phyloP scores from a whole-genome alignment of 164 flowering plant genomes.

The Stephania cephalantha region DNA sequence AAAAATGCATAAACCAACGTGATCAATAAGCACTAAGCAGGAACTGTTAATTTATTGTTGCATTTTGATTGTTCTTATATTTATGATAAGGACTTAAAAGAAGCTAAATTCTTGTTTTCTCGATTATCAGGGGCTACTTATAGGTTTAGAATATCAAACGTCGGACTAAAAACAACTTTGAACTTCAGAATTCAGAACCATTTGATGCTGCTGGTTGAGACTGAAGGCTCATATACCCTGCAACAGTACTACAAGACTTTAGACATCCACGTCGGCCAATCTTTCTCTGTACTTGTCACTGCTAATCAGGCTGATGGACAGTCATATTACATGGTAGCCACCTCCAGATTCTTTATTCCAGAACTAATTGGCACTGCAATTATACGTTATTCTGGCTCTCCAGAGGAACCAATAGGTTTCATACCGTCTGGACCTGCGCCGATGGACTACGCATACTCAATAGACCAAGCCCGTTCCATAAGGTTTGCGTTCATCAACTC shows the following conservation, averaged over 20 bases:
- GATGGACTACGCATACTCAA: conserved; percentile 26
- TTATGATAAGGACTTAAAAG: background rate
- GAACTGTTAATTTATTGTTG: background rate
- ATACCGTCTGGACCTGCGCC: conserved; percentile 22
- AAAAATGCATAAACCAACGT: background rate
- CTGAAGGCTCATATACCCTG: conserved; percentile 36
- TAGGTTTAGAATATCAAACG: conserved; percentile 39
- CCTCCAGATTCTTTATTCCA: conserved; percentile 24
- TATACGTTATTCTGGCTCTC: conserved; percentile 25
- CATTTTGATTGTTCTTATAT: background rate
- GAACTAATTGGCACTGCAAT: conserved; percentile 18
- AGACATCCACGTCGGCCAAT: conserved; percentile 41
- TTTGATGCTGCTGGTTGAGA: conserved; percentile 32
- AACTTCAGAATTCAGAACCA: conserved; percentile 43
- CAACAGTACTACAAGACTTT: conserved; percentile 20
- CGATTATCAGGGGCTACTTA: conserved; percentile 28
- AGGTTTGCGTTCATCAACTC: conserved; percentile 23
- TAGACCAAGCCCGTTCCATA: conserved; percentile 37
- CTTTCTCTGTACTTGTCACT: conserved; percentile 31
- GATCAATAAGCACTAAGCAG: background rate
- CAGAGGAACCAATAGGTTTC: conserved; percentile 12
- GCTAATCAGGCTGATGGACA: conserved; percentile 15
- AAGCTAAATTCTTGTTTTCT: too few species aligned
- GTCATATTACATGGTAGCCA: conserved; percentile 33
- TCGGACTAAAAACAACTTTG: conserved; percentile 31